phyloP scores from a whole-genome alignment of 139 green algal species.

The Micractinium sp. region DNA sequence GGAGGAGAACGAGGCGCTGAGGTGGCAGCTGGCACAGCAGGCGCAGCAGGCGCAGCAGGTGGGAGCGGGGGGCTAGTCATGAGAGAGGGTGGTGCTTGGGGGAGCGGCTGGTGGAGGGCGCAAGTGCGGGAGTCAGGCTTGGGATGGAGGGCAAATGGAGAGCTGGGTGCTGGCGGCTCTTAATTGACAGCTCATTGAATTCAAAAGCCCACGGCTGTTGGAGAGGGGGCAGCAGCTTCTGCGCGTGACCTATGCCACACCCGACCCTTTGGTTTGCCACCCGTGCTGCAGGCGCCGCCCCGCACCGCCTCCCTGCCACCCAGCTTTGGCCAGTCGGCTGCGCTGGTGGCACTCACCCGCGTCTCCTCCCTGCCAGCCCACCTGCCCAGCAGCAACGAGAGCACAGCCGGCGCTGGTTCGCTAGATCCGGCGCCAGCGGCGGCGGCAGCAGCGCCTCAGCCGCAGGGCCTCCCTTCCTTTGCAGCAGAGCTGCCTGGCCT shows the following conservation, averaged over 20 bases:
- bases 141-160: no score
- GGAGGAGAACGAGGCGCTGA: slow-evolving; percentile 20
- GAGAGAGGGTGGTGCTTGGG: no score
- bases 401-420: background rate
- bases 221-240: background rate
- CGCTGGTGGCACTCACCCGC: background rate
- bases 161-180: background rate
- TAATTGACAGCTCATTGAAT: background rate
- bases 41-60: background rate
- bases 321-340: background rate
- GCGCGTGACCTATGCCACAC: background rate
- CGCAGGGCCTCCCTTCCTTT: background rate
- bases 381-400: background rate
- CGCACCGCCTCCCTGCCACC: background rate
- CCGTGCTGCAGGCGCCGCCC: background rate
- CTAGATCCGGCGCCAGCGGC: background rate
- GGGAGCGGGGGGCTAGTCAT: background rate
- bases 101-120: no score
- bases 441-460: background rate
- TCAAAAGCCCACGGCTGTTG: no score
- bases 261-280: background rate
- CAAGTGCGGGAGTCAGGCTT: no score
- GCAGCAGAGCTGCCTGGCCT: background rate
- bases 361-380: background rate
- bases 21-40: background rate